These are phyloP conservation scores for Pseudogymnoascus destructans DNA, from an alignment of 2,329 filamentous ascomycete species.

Conservation along the genomic window DNA sequence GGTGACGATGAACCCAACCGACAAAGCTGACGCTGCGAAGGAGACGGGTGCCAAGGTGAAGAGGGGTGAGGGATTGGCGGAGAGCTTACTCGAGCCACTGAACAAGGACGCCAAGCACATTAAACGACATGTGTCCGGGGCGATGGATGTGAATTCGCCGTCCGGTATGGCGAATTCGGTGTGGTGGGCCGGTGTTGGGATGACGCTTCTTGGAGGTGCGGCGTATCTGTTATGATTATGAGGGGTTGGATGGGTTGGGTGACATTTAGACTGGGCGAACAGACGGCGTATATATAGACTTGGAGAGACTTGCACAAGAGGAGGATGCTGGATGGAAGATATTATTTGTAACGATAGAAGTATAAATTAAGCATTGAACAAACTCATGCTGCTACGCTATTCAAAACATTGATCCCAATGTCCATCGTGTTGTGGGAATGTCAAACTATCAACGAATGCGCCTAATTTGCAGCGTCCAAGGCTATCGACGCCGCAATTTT, in stretches of 20 bases:
- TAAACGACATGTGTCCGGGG: conserved; percentile 15
- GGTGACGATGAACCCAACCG: conserved; percentile 46
- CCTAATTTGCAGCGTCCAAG: conserved; percentile 57
- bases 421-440: conserved; percentile 60
- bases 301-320: not conserved
- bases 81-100: conserved; percentile 27
- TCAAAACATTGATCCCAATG: conserved; percentile 55
- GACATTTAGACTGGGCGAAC: not conserved
- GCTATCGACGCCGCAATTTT: conserved; percentile 55
- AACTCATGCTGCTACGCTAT: conserved; percentile 10
- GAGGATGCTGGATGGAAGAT: not conserved
- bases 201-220: conserved; percentile 25
- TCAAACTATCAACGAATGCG: conserved; percentile 60
- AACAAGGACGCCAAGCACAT: conserved; percentile 24
- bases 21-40: conserved; percentile 27
- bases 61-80: conserved; percentile 24
- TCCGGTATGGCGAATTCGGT: conserved; percentile 20
- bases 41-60: conserved; percentile 28
- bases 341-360: not conserved
- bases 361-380: conserved; percentile 6
- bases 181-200: conserved; percentile 26
- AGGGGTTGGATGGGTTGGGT: not conserved
- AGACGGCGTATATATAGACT: not conserved
- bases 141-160: conserved; percentile 11
- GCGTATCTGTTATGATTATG: conserved; percentile 24